phyloP scores from a whole-genome alignment of 140 eudicot genomes.

The Erigeron philadelphicus region DNA sequence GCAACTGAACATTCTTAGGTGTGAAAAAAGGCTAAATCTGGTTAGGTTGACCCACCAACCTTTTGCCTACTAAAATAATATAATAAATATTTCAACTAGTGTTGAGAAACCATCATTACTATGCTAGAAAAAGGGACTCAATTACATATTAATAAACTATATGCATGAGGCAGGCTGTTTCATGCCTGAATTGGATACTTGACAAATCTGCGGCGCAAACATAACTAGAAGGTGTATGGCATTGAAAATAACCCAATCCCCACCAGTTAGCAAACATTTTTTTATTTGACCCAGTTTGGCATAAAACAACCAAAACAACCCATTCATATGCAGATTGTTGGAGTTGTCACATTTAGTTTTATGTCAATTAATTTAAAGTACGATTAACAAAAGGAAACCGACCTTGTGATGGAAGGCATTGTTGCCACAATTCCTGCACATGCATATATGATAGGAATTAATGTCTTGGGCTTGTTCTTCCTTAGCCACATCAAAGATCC shows the following conservation, averaged over 20 bases:
- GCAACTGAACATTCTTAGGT: neutral
- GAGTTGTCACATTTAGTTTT: neutral
- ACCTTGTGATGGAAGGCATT: slow-evolving; percentile 98
- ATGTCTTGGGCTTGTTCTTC: slow-evolving; percentile 90
- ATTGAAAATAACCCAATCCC: neutral
- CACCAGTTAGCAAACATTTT: neutral
- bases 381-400: slow-evolving; percentile 11
- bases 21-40: neutral
- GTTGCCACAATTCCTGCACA: slow-evolving; percentile 90
- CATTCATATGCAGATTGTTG: neutral
- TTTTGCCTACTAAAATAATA: neutral
- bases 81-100: too few species aligned
- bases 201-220: neutral
- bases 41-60: neutral
- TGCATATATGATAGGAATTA: slow-evolving; percentile 78
- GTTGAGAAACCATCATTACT: neutral
- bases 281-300: neutral
- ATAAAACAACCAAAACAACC: neutral
- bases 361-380: neutral
- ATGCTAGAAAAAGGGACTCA: neutral
- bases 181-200: neutral
- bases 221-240: neutral
- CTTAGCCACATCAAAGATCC: slow-evolving; percentile 96
- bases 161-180: neutral
- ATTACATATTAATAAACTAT: neutral